Conservation (phyloP, 1,139 yeast species). For the Groenewaldozyma auringiensis region DNA sequence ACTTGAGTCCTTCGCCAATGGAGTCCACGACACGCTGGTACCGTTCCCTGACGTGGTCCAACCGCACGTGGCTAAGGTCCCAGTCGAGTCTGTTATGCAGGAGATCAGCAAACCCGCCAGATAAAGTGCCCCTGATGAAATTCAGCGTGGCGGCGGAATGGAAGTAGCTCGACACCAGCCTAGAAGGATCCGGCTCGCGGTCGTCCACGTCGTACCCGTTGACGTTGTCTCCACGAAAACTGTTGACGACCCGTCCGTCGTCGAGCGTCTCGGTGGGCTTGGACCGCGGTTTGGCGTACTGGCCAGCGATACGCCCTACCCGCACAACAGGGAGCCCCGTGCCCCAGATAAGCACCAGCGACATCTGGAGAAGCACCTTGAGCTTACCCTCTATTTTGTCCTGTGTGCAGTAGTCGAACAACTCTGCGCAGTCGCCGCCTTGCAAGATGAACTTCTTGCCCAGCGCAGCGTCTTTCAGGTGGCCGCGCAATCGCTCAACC, state of each 20-base stretch:
- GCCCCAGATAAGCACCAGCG: constrained; percentile 38
- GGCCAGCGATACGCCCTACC: constrained; percentile 40
- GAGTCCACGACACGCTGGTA: constrained; percentile 33
- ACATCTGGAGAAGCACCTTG: constrained; percentile 38
- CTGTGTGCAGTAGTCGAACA: constrained; percentile 38
- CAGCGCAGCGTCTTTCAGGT: constrained; percentile 35
- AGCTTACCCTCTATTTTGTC: constrained; percentile 37
- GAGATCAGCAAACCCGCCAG: constrained; percentile 36
- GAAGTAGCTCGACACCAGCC: constrained; percentile 38
- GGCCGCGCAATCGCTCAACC: constrained; percentile 29
- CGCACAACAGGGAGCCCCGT: constrained; percentile 35
- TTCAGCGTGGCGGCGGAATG: constrained; percentile 41
- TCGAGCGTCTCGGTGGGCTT: constrained; percentile 36
- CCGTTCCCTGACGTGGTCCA: constrained; percentile 30
- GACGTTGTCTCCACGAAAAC: constrained; percentile 39
- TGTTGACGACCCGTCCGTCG: constrained; percentile 34
- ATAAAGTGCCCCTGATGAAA: constrained; percentile 32
- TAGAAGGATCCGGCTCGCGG: constrained; percentile 36
- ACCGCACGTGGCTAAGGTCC: constrained; percentile 38
- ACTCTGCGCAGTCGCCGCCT: constrained; percentile 43
- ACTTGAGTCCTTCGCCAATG: constrained; percentile 33
- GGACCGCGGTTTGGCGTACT: constrained; percentile 40
- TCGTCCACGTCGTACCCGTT: constrained; percentile 36
- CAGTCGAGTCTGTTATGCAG: constrained; percentile 36
- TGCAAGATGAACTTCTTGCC: constrained; percentile 39